Evolutionary conservation across 257 asterid genomes (phyloP), one percentile per base, ranked within the genome.

Genomic region (Lycium ferocissimum): DNA sequence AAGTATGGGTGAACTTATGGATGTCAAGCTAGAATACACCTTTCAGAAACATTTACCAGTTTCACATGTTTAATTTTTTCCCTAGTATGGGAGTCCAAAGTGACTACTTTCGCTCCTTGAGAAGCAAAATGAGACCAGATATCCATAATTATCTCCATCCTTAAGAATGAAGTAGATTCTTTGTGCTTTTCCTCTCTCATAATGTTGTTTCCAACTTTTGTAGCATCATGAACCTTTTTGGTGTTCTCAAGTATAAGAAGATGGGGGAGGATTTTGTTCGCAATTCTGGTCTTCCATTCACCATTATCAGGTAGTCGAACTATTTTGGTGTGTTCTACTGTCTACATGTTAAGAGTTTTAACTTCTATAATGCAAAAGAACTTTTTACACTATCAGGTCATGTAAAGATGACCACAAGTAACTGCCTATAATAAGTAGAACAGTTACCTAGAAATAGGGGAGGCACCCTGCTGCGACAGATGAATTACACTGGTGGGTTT

Each of bases 241-340:
- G 99, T 20, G 99, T 96, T 83, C 94, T 96, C 13, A 96, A 96
- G 87, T 96, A 96, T 81, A 96, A 96, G 98, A 96, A 94, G 89
- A 94, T 93, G 99, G 99, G 98, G 80, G 99, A 96, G 91, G 99
- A 96, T 89, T 94, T 92, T 88, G 93, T 96, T 89, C 93, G 95
- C 20, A 86, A 86, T 89, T 96, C 98, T 67, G 99, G 99, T 85
- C 90, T 90, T 72, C 98, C 98, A 9, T 96, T 87, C 87, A 94
- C 99, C 83, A 93, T 96, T 83, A 93, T 96, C 88, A 94, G 99
- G 98, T 96, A 26, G 2, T 51, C 5, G 1, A 76, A 26, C 82
- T 51, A 75, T 51, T 49, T 75, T 73, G 38, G 7, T 73, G 59
- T 20, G 58, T 73, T 73, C 6, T 11, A 76, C 47, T 51, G 1